Evolutionary conservation across 164 flowering plant genomes (phyloP).

Genomic region (Chimonanthus praecox): DNA sequence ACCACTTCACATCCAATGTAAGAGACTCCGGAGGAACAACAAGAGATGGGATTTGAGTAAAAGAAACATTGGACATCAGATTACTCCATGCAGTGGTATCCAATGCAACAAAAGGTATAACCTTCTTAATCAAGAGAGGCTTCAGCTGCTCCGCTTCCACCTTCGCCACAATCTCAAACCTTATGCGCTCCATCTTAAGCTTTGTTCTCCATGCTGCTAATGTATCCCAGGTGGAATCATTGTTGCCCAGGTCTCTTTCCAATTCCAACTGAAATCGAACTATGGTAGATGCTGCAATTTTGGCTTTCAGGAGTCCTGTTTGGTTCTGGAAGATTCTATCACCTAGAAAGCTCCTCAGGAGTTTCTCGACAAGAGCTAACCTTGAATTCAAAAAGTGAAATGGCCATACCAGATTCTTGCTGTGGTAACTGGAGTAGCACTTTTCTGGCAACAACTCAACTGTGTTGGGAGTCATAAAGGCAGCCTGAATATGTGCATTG

Average conservation of each 20-base stretch:
- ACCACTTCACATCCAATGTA: slow-evolving; percentile 75
- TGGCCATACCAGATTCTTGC: slow-evolving; percentile 26
- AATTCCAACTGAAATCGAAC: slow-evolving; percentile 54
- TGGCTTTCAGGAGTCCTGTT: slow-evolving; percentile 31
- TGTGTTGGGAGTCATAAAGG: slow-evolving; percentile 23
- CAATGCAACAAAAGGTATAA: slow-evolving; percentile 37
- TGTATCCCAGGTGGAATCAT: slow-evolving; percentile 20
- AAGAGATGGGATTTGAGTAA: slow-evolving; percentile 52
- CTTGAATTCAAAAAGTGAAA: slow-evolving; percentile 27
- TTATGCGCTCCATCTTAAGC: slow-evolving; percentile 41
- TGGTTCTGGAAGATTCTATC: slow-evolving; percentile 23
- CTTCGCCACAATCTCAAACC: slow-evolving; percentile 56
- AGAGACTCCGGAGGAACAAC: slow-evolving; percentile 61
- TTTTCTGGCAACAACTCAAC: slow-evolving; percentile 55
- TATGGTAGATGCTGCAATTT: slow-evolving; percentile 32
- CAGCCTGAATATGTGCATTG: slow-evolving; percentile 28
- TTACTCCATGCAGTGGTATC: slow-evolving; percentile 66
- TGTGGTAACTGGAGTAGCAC: slow-evolving; percentile 32
- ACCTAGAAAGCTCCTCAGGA: slow-evolving; percentile 31
- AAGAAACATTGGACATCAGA: slow-evolving; percentile 64
- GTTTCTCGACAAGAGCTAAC: slow-evolving; percentile 35
- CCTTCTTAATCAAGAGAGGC: slow-evolving; percentile 42
- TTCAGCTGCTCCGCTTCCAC: slow-evolving; percentile 45
- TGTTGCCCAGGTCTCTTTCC: slow-evolving; percentile 35
- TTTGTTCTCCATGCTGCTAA: slow-evolving; percentile 67